These are phyloP conservation scores for Quercus parvula DNA, from an alignment of 306 rosid species.

Conservation along the genomic window DNA sequence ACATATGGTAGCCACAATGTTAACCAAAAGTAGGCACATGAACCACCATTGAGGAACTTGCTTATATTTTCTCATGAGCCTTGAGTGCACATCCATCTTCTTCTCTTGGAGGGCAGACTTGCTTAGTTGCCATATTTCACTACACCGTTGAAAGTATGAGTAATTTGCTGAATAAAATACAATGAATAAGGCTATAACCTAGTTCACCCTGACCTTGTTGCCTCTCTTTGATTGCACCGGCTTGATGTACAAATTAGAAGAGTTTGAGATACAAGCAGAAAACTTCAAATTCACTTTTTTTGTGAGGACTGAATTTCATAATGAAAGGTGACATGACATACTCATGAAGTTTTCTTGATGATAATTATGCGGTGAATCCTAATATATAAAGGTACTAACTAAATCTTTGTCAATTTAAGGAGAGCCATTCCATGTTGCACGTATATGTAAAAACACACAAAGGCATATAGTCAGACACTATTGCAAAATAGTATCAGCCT, in stretches of 20 bases:
- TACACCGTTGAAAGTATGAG: constrained; percentile 22
- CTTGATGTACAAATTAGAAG: neutral
- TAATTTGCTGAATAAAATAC: neutral
- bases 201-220: neutral
- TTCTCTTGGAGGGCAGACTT: constrained; percentile 66
- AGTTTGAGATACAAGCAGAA: neutral
- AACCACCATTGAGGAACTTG: constrained; percentile 93
- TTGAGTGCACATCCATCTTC: constrained; percentile 73
- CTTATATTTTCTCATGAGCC: constrained; percentile 61
- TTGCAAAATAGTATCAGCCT: neutral
- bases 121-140: constrained; percentile 67
- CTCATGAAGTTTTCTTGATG: neutral
- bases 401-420: neutral
- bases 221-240: neutral
- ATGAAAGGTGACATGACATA: neutral
- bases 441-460: neutral
- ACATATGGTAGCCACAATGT: constrained; percentile 45
- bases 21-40: constrained; percentile 51
- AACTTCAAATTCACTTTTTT: neutral
- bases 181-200: neutral
- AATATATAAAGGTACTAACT: neutral
- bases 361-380: neutral
- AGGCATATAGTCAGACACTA: neutral
- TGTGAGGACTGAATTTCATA: neutral
- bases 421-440: neutral